Evolutionary conservation across 1,284 basidiomycete genomes (phyloP), one percentile per base, ranked within the genome.

Genomic region (Erythrobasidium hasegawianum): DNA sequence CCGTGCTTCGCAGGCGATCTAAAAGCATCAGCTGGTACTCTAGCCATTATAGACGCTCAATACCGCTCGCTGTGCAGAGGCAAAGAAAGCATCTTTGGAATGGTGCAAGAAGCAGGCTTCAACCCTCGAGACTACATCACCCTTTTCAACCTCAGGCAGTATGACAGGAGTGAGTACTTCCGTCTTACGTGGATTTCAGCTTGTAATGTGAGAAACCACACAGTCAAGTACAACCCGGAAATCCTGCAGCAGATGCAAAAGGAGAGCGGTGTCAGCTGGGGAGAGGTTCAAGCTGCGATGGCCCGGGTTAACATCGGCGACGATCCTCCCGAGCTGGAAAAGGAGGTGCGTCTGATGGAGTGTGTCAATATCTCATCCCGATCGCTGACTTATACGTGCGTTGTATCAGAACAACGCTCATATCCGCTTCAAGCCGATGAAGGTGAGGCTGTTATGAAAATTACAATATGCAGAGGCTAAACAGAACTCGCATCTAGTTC

Each of bases 111-210:
- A 64, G 89, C 84, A 20, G 90, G 92, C 1, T 87, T 81, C 73
- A 87, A 95, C 66, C 90, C 92, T 85, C 87, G 75, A 45, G 73
- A 76, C 69, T 90, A 87, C 76, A 87, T 90, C 71, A 83, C 87
- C 18, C 90, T 95, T 82, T 96, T 89, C 79, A 90, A 96, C 77
- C 81, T 97, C 39, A 83, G 93, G 45, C 81, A 86, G 1, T 96
- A 94, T 76, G 94, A 97, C 76, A 83, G 93, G 38, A 56, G 61
- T 71, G 47, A 59, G 67, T 29, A n/a, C n/a, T n/a, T n/a, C n/a
- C n/a, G n/a, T n/a, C n/a, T n/a, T n/a, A n/a, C n/a, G n/a, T n/a
- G n/a, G n/a, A n/a, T n/a, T n/a, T n/a, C n/a, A n/a, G n/a, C n/a
- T n/a, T n/a, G n/a, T n/a, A n/a, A n/a, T n/a, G n/a, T n/a, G n/a